phyloP scores from a whole-genome alignment of 768 basidiomycete species.

The Punctularia strigosozonata region DNA sequence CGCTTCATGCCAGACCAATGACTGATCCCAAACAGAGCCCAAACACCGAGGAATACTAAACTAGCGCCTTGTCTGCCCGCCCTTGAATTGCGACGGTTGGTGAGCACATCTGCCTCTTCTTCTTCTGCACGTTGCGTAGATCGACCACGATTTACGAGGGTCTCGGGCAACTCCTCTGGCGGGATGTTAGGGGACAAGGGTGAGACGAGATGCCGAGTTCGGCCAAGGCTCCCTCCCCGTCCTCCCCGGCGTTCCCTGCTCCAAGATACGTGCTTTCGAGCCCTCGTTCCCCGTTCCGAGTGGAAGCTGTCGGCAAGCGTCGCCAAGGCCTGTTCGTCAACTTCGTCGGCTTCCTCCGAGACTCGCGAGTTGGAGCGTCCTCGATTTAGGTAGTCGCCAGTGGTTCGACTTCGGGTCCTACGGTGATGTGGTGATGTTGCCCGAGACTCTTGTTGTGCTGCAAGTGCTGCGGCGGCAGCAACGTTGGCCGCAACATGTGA shows the following conservation, averaged over 20 bases:
- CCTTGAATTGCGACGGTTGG: constrained; percentile 31
- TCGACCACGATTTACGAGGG: too few species aligned
- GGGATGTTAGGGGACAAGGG: too few species aligned
- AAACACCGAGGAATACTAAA: constrained; percentile 73
- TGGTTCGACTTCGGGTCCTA: constrained; percentile 12
- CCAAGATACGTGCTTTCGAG: constrained; percentile 54
- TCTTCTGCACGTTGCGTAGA: constrained; percentile 4
- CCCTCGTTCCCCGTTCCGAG: constrained; percentile 46
- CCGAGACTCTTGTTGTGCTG: constrained; percentile 44
- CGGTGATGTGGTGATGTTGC: constrained; percentile 4
- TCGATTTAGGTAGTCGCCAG: constrained; percentile 10
- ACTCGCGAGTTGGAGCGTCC: constrained; percentile 2
- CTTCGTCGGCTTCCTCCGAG: constrained; percentile 11
- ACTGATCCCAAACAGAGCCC: constrained; percentile 63
- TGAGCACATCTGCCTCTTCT: constrained; percentile 4
- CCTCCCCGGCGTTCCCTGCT: constrained; percentile 38
- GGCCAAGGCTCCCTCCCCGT: constrained; percentile 13
- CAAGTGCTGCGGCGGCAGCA: constrained; percentile 59
- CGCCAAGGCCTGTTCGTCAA: constrained; percentile 39
- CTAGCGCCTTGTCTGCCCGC: constrained; percentile 60
- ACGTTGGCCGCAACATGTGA: constrained; percentile 63
- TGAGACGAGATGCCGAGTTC: too few species aligned
- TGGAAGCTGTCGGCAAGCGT: constrained; percentile 65
- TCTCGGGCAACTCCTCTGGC: too few species aligned
- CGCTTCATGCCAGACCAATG: constrained; percentile 25